phyloP scores from a whole-genome alignment of 108 stramenopile species.

The Cyclotella distinguenda region DNA sequence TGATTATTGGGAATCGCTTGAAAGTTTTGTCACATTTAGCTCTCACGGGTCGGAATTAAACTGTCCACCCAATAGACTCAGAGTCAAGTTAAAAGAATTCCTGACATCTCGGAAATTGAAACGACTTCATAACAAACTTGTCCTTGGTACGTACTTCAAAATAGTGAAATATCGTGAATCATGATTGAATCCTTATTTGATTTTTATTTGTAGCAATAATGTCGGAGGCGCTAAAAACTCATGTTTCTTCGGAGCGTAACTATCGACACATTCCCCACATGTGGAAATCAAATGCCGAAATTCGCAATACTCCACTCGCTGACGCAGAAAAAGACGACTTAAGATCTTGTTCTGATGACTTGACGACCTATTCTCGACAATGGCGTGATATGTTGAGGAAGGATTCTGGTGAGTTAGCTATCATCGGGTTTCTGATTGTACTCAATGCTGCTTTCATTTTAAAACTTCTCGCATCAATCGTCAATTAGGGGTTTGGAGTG shows the following conservation, averaged over 20 bases:
- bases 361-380: conserved; percentile 1
- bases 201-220: conserved; percentile 38
- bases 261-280: conserved; percentile 11
- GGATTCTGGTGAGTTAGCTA: conserved; percentile 16
- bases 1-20: conserved; percentile 74
- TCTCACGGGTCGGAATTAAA: neutral
- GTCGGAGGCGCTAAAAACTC: conserved; percentile 21
- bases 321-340: neutral
- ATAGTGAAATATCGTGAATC: neutral
- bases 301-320: neutral
- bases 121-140: conserved; percentile 73
- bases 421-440: conserved; percentile 2
- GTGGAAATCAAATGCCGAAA: conserved; percentile 16
- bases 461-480: neutral
- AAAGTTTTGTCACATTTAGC: conserved; percentile 18
- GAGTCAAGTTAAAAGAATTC: conserved; percentile 50
- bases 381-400: conserved; percentile 23
- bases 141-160: conserved; percentile 51
- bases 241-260: conserved; percentile 9
- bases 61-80: conserved; percentile 29
- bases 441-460: neutral
- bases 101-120: conserved; percentile 62
- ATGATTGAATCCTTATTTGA: neutral
- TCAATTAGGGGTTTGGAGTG: conserved; percentile 19
- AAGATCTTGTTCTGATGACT: neutral